Base-by-base conservation (phyloP, 495 filamentous ascomycete species). In the Xylaria venustula region DNA sequence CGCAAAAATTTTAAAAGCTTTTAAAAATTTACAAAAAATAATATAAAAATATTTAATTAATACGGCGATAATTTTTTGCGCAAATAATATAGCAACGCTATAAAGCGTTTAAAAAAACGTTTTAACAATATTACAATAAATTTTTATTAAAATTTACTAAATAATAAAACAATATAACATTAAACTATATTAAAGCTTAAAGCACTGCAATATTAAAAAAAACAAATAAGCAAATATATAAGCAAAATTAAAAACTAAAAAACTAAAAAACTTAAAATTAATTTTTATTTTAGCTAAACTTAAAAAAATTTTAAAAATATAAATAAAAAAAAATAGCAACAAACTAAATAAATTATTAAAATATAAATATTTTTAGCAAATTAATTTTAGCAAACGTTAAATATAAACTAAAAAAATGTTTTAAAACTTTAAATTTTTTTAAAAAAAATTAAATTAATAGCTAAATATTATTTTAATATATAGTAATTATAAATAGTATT, bases 81-180 rank as follows among this genome's bases (percentile, higher is more conserved):
- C 14, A 54, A 49, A 12, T 45, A 53, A 58, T 60, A 54, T 37
- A 41, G 62, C 44, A 54, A 54, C 48, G 52, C 7, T 40, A 46
- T 63, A 62, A 42, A 48, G n/a, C 26, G 25, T 54, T 64, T 45
- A 51, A 54, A 28, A 49, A 44, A 64, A 56, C 37, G 55, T 42
- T 36, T 42, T 49, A 58, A 20, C 51, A 30, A 30, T 30, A 23
- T 73, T 75, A 67, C 22, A 47, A 12, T 47, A 47, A 26, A 20
- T 47, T 23, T 47, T 47, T 72, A 69, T 66, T 64, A 72, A 52
- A 37, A 55, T 45, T 12, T 47, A 63, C 47, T 58, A 47, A 37
- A 36, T 59, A 26, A 22, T 52, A 63, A 51, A 55, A 37, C 19
- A 26, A 59, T 57, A 57, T 40, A 60, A 55, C 32, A 60, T n/a